Percentiles rank a stretch among this genome's conserved stretches.
phyloP scores from a whole-genome alignment of 441 rosid genomes.

The Pelargonium fulgidum region DNA sequence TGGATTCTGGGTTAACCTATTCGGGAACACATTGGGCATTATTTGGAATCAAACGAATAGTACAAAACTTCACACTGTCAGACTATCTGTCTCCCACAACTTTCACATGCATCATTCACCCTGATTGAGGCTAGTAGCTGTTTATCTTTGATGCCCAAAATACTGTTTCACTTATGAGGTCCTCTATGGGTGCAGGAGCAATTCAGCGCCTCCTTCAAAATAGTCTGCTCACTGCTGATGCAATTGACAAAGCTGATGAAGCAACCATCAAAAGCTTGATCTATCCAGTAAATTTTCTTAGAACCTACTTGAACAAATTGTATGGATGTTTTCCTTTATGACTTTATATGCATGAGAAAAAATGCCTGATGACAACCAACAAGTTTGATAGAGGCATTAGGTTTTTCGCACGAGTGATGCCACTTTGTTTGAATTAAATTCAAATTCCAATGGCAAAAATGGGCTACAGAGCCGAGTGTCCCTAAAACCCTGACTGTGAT shows the following conservation, averaged over 20 bases:
- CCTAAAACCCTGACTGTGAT: conserved; percentile 1
- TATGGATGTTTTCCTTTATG: conserved; percentile 12
- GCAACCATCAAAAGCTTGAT: conserved; percentile 61
- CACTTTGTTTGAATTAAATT: background rate
- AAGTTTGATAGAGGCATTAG: background rate
- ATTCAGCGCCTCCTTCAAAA: conserved; percentile 65
- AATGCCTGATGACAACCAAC: background rate
- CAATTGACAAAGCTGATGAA: conserved; percentile 82
- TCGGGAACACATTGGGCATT: too few species aligned
- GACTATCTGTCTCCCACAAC: background rate
- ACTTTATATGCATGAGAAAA: background rate
- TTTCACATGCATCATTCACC: background rate
- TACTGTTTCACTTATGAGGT: conserved; percentile 9
- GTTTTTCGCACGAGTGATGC: background rate
- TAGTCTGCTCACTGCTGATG: conserved; percentile 66
- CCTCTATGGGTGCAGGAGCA: conserved; percentile 53
- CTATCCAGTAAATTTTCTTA: conserved; percentile 54
- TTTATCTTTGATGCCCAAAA: background rate
- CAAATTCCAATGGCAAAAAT: background rate
- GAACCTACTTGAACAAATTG: conserved; percentile 14
- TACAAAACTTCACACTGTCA: background rate
- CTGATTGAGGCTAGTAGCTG: background rate
- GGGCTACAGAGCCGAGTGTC: background rate
- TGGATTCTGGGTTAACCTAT: too few species aligned
- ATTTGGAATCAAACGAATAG: background rate